Base-by-base conservation (phyloP, 1,284 basidiomycete species). In the Ceratobasidium sp. region DNA sequence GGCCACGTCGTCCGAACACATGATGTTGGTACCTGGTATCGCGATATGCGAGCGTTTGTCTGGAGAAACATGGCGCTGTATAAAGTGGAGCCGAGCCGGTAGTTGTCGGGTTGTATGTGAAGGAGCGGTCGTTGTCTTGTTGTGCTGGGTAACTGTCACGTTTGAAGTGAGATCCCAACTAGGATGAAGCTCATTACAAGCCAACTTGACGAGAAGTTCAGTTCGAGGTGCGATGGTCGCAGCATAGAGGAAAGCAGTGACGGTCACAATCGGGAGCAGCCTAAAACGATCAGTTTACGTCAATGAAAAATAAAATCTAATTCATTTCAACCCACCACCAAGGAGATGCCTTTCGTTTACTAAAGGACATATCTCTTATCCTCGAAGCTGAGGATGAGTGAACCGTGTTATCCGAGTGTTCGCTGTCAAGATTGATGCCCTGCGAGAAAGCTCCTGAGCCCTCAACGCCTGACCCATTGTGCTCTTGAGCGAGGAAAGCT, bases 171-270 rank as follows among this genome's bases (percentile, higher is more conserved):
- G 72, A 53, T 75, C 72, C 72, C 72, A 78, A 39, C 78, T 71
- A 39, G 80, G 80, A 55, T 77, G 77, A 55, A 75, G 58, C 3
- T 79, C 61, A 44, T 73, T 79, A 67, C 80, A 80, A 20, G 78
- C 78, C 5, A 80, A 55, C 23, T 77, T 70, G 55, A 80, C 63
- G 40, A 78, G 77, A 1, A 80, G 73, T 44, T 80, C 78, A 18
- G 76, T 79, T 44, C 72, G 46, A 58, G 80, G 70, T 15, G 76
- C 80, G 13, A 78, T 76, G 13, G 80, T 80, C 23, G 77, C 69
- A 23, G 79, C 61, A 51, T 73, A 80, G 20, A 80, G 55, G 23
- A 73, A 61, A 2, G 77, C 79, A 39, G 79, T 72, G 44, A 78
- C n/a, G 2, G 69, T 53, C 26, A 75, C 66, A 20, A 80, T 61